These are phyloP conservation scores for Exutisphaerella laricina DNA, from an alignment of 2,329 filamentous ascomycete species.

Conservation along the genomic window DNA sequence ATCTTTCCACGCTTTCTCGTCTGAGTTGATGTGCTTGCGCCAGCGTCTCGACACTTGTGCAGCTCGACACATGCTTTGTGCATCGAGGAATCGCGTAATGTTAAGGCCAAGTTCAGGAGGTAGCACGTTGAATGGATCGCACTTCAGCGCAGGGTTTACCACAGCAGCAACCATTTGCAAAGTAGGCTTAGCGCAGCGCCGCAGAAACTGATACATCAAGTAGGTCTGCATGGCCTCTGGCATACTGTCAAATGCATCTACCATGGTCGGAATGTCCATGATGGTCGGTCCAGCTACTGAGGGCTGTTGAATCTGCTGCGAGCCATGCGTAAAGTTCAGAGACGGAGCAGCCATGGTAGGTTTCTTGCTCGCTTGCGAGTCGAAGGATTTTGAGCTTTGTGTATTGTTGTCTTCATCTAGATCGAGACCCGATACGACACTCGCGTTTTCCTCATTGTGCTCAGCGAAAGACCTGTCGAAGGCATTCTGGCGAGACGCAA, in stretches of 20 bases:
- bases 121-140: constrained; percentile 80
- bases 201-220: constrained; percentile 92
- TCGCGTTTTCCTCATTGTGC: constrained; percentile 31
- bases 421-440: constrained; percentile 31
- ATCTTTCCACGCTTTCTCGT: constrained; percentile 94
- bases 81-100: constrained; percentile 79
- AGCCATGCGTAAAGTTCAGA: constrained; percentile 16
- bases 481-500: constrained; percentile 34
- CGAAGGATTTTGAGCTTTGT: constrained; percentile 22
- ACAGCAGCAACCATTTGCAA: constrained; percentile 83
- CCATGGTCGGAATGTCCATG: constrained; percentile 76
- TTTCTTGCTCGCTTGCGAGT: constrained; percentile 18
- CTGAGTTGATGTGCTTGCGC: constrained; percentile 83
- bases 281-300: constrained; percentile 37
- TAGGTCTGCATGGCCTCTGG: constrained; percentile 89
- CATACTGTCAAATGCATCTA: constrained; percentile 87
- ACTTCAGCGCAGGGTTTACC: constrained; percentile 90
- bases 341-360: constrained; percentile 5
- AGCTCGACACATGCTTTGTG: constrained; percentile 78
- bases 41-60: constrained; percentile 93
- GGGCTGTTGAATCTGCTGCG: constrained; percentile 10
- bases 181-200: constrained; percentile 79
- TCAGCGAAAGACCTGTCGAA: constrained; percentile 32
- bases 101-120: constrained; percentile 84
- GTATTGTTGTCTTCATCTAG: constrained; percentile 29